These are phyloP conservation scores for Torulaspora delbrueckii DNA, from an alignment of 805 yeast genomes.

Conservation along the genomic window DNA sequence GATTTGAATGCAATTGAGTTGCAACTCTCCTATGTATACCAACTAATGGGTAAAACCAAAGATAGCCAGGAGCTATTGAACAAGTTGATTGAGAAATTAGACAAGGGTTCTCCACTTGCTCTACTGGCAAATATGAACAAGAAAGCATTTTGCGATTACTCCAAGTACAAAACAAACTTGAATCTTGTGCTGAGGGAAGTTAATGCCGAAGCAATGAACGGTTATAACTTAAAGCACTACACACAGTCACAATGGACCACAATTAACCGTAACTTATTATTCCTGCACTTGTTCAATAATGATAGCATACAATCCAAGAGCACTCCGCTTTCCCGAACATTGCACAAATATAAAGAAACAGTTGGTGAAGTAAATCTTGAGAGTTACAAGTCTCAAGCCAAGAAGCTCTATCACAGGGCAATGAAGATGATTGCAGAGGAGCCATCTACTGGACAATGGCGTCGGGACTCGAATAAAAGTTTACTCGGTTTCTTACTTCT, in stretches of 20 bases:
- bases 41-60: conserved; percentile 36
- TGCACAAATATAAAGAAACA: conserved; percentile 20
- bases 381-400: conserved; percentile 31
- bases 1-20: conserved; percentile 60
- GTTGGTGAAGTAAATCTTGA: conserved; percentile 26
- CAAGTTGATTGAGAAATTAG: conserved; percentile 25
- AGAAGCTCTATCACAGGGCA: conserved; percentile 24
- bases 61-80: conserved; percentile 39
- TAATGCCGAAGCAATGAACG: conserved; percentile 25
- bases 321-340: conserved; percentile 23
- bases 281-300: conserved; percentile 29
- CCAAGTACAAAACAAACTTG: conserved; percentile 31
- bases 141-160: conserved; percentile 27
- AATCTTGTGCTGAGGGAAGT: conserved; percentile 35
- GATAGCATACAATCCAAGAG: conserved; percentile 16
- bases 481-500: conserved; percentile 25
- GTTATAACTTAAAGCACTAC: conserved; percentile 21
- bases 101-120: conserved; percentile 27
- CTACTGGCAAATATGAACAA: conserved; percentile 34
- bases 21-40: conserved; percentile 55
- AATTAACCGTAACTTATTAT: conserved; percentile 20
- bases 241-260: conserved; percentile 28
- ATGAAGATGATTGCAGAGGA: conserved; percentile 16
- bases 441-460: neutral
- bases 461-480: conserved; percentile 18